A percentile compares a stretch with the other conserved stretches of the same genome.
Conservation (phyloP, 2,329 filamentous ascomycete species). For the Alternaria tenuissima region DNA sequence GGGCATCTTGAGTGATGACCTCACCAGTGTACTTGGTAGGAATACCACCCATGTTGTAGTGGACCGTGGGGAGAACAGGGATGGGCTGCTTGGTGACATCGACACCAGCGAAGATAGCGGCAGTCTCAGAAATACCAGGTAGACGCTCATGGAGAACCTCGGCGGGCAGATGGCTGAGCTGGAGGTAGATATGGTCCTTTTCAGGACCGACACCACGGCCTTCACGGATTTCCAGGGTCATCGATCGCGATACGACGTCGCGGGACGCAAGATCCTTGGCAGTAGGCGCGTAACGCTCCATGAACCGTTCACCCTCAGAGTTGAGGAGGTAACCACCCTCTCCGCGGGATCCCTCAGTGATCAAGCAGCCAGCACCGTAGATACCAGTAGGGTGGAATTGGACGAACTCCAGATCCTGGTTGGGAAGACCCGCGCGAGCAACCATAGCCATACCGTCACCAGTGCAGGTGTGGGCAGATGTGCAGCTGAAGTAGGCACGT, state of each 20-base stretch:
- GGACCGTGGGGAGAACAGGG: conserved; percentile 92
- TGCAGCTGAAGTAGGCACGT: conserved; percentile 97
- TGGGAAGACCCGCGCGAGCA: conserved; percentile 93
- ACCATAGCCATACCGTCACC: conserved; percentile 99
- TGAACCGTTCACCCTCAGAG: conserved; percentile 97
- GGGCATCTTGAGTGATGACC: conserved; percentile 85
- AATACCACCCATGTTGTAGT: conserved; percentile 99
- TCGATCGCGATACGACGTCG: conserved; percentile 95
- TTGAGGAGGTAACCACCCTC: conserved; percentile 98
- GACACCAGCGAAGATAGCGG: conserved; percentile 95
- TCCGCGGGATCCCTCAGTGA: conserved; percentile 96
- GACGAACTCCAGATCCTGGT: conserved; percentile 99
- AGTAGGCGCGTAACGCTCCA: conserved; percentile 97
- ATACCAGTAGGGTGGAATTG: conserved; percentile 99
- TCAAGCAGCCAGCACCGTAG: conserved; percentile 94
- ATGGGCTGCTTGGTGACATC: conserved; percentile 98
- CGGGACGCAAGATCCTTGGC: conserved; percentile 97
- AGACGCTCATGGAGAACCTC: conserved; percentile 95
- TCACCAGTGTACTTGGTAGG: conserved; percentile 97
- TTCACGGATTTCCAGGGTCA: conserved; percentile 98
- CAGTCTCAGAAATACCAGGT: conserved; percentile 97
- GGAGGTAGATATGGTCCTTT: conserved; percentile 98
- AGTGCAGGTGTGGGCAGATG: conserved; percentile 96
- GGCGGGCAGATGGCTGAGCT: conserved; percentile 92
- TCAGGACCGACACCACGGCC: conserved; percentile 96